These are phyloP conservation scores for Ustilago loliicola DNA, from an alignment of 1,284 basidiomycete genomes.

Conservation along the genomic window DNA sequence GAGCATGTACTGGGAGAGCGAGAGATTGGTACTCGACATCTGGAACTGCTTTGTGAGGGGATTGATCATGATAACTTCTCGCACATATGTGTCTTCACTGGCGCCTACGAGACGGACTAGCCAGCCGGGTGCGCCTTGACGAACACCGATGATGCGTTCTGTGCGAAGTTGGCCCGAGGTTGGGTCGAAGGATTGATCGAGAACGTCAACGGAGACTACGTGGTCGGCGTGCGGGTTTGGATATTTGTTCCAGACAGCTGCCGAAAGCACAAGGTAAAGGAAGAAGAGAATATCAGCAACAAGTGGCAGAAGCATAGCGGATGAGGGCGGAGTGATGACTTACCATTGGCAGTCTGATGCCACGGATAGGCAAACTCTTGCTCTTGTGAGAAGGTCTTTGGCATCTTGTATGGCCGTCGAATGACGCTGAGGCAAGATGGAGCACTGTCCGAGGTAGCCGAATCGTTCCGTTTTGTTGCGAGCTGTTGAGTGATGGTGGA, in stretches of 20 bases:
- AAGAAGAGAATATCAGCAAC: neutral
- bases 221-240: constrained; percentile 93
- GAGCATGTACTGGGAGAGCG: constrained; percentile 87
- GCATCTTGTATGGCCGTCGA: constrained; percentile 22
- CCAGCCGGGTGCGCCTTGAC: constrained; percentile 85
- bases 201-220: constrained; percentile 88
- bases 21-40: constrained; percentile 74
- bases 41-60: constrained; percentile 36
- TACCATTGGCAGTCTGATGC: constrained; percentile 43
- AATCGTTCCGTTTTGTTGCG: neutral
- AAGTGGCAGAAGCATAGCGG: neutral
- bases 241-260: constrained; percentile 87
- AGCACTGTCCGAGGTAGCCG: neutral
- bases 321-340: neutral
- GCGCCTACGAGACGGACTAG: constrained; percentile 89
- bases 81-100: constrained; percentile 90
- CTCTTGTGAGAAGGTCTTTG: constrained; percentile 34
- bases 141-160: constrained; percentile 85
- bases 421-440: neutral
- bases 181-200: constrained; percentile 85
- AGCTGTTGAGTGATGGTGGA: neutral
- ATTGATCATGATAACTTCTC: constrained; percentile 84
- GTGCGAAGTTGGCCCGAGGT: constrained; percentile 87
- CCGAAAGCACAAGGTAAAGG: neutral
- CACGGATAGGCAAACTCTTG: constrained; percentile 45